phyloP scores from a whole-genome alignment of 331 rosid genomes.

The Telfairia occidentalis region DNA sequence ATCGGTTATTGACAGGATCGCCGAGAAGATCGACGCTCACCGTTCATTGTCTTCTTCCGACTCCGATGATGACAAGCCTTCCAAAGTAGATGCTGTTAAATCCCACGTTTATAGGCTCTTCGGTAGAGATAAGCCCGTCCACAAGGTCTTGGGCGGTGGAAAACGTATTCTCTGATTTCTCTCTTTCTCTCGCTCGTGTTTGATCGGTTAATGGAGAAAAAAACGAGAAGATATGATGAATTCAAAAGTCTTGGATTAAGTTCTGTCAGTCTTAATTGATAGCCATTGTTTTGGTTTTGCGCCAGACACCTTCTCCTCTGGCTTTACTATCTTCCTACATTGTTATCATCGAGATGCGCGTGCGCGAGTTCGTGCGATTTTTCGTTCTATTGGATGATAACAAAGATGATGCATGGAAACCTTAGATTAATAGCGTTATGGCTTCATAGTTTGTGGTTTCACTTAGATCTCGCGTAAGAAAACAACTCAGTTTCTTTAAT shows the following conservation, averaged over 20 bases:
- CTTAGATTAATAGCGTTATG: not conserved
- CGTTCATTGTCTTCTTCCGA: conserved; percentile 42
- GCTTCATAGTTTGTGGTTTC: not conserved
- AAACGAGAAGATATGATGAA: not conserved
- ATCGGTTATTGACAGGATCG: conserved; percentile 22
- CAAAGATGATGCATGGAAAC: not conserved
- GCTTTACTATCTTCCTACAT: not conserved
- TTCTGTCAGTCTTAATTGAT: not conserved
- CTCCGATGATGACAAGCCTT: conserved; percentile 32
- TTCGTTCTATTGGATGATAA: not conserved
- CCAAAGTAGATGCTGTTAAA: conserved; percentile 12
- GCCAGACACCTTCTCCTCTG: not conserved
- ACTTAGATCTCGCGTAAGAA: not conserved
- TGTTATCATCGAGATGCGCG: not conserved
- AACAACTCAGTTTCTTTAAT: not conserved
- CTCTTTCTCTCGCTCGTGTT: not conserved
- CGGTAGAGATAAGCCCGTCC: conserved; percentile 77
- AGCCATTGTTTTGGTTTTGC: not conserved
- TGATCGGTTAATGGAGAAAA: conserved; percentile 16
- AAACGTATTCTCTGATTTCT: conserved; percentile 35
- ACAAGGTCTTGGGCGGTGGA: conserved; percentile 78
- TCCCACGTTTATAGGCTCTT: conserved; percentile 53
- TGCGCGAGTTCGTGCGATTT: not conserved
- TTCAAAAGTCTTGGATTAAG: not conserved
- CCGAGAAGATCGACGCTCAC: conserved; percentile 28